Conservation (phyloP, 306 rosid genomes). For the Gastrolobium villosum region DNA sequence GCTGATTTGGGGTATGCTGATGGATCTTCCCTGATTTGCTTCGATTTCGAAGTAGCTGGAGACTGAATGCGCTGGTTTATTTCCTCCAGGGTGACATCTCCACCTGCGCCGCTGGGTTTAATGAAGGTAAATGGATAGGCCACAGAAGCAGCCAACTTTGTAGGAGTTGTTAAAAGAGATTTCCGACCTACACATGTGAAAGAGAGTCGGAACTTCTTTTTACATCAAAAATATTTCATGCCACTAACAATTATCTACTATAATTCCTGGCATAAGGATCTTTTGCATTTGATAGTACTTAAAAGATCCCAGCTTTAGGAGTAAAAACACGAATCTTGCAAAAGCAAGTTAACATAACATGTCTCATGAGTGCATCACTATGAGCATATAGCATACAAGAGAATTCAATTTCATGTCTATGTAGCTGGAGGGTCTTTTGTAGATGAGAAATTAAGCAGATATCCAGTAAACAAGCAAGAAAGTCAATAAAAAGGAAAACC, state of each 20-base stretch:
- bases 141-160: slow-evolving; percentile 78
- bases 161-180: slow-evolving; percentile 72
- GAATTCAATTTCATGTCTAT: slow-evolving; percentile 4
- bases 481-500: no score
- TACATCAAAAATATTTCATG: background rate
- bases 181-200: slow-evolving; percentile 72
- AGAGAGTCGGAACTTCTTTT: slow-evolving; percentile 40
- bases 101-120: slow-evolving; percentile 85
- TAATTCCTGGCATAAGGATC: slow-evolving; percentile 9
- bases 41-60: slow-evolving; percentile 73
- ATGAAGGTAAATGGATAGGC: slow-evolving; percentile 94
- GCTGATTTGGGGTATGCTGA: slow-evolving; percentile 81
- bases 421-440: slow-evolving; percentile 11
- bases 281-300: slow-evolving; percentile 4
- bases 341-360: slow-evolving; percentile 27
- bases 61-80: slow-evolving; percentile 87
- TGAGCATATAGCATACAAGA: slow-evolving; percentile 3
- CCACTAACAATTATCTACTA: background rate
- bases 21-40: slow-evolving; percentile 67
- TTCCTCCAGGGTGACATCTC: slow-evolving; percentile 92
- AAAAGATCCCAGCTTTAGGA: slow-evolving; percentile 7
- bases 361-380: background rate
- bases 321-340: background rate
- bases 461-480: slow-evolving; percentile 5
- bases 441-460: slow-evolving; percentile 17